These are phyloP conservation scores for Achlya hypogyna DNA, from an alignment of 352 stramenopile species.

Conservation along the genomic window DNA sequence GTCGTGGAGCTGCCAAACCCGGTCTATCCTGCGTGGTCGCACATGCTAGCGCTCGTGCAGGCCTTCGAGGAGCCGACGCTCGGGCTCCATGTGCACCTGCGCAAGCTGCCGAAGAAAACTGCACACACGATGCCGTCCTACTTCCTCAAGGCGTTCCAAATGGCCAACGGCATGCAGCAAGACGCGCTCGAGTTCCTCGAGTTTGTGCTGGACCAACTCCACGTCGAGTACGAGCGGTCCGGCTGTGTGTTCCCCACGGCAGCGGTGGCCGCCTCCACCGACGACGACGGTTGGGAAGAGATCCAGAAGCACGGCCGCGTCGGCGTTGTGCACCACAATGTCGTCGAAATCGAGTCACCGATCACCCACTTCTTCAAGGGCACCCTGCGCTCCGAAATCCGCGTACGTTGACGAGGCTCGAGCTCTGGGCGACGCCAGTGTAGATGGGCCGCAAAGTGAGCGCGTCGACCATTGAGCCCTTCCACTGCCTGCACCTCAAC, in stretches of 20 bases:
- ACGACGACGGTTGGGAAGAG: slow-evolving; percentile 69
- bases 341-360: slow-evolving; percentile 51
- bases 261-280: slow-evolving; percentile 3
- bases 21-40: slow-evolving; percentile 58
- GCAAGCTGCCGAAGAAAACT: neutral
- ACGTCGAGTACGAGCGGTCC: slow-evolving; percentile 74
- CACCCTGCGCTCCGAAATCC: slow-evolving; percentile 57
- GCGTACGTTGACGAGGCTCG: neutral
- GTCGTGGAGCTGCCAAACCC: slow-evolving; percentile 37
- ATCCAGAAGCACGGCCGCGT: slow-evolving; percentile 71
- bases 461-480: slow-evolving; percentile 80
- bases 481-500: slow-evolving; percentile 77
- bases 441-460: slow-evolving; percentile 61
- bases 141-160: slow-evolving; percentile 75
- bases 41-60: slow-evolving; percentile 70
- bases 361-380: slow-evolving; percentile 85
- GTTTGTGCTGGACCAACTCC: slow-evolving; percentile 77
- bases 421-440: slow-evolving; percentile 22
- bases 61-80: slow-evolving; percentile 77
- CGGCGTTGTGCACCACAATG: slow-evolving; percentile 63
- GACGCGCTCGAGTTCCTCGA: slow-evolving; percentile 81
- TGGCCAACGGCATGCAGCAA: slow-evolving; percentile 71
- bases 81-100: slow-evolving; percentile 16
- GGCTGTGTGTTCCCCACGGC: slow-evolving; percentile 24
- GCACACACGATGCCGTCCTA: slow-evolving; percentile 23